Percentiles rank a stretch among this genome's conserved stretches.
phyloP scores from a whole-genome alignment of 208 protist species.

The Trypanosoma platydactyli region DNA sequence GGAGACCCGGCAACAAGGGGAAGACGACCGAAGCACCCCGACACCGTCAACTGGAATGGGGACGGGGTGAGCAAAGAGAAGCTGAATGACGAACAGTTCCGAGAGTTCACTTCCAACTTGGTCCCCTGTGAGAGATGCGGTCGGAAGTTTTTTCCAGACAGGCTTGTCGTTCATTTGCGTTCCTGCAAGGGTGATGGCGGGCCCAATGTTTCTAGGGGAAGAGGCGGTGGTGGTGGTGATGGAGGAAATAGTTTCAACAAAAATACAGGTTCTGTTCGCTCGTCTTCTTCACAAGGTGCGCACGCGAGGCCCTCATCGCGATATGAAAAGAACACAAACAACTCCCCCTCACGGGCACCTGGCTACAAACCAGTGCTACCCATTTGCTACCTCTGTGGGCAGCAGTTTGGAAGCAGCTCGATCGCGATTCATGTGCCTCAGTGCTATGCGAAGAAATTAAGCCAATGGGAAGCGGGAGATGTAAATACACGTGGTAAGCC shows the following conservation, averaged over 20 bases:
- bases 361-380: constrained; percentile 54
- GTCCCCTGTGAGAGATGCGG: constrained; percentile 81
- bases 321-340: constrained; percentile 16
- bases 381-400: constrained; percentile 85
- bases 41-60: constrained; percentile 74
- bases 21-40: constrained; percentile 68
- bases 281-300: constrained; percentile 1
- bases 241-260: background rate
- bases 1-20: constrained; percentile 61
- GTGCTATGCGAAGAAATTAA: constrained; percentile 87
- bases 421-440: constrained; percentile 87
- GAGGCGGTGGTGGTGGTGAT: background rate
- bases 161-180: constrained; percentile 87
- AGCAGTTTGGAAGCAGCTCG: constrained; percentile 84
- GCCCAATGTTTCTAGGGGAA: constrained; percentile 7
- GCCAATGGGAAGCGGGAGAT: constrained; percentile 76
- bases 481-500: constrained; percentile 61
- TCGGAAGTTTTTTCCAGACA: constrained; percentile 89
- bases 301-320: background rate
- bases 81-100: constrained; percentile 77
- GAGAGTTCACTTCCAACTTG: constrained; percentile 79
- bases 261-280: background rate
- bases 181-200: constrained; percentile 64
- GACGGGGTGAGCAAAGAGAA: constrained; percentile 36
- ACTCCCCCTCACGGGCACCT: constrained; percentile 18